Base-by-base conservation (phyloP, 352 stramenopile genomes). In the Phytophthora syringae region DNA sequence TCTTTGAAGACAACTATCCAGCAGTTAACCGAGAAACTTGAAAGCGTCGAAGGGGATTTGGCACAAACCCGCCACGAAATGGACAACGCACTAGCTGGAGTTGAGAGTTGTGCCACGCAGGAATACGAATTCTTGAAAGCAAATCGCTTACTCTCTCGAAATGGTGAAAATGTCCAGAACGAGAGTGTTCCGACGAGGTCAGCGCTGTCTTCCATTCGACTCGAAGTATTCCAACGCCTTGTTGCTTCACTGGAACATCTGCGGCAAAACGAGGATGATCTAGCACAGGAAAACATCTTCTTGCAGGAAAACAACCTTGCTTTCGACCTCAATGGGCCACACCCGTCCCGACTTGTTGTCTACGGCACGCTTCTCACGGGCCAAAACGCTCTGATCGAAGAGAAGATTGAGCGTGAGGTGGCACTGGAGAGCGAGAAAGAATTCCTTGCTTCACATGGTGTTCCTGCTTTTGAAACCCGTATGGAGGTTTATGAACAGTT, bases 321-420 rank as follows among this genome's bases (percentile, higher is more conserved):
- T 4, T 67, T 71, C 5, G 22, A 53, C 7, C 9, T 48, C 9
- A 43, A 51, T 7, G 47, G 62, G 3, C 43, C 58, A 24, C 47
- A 67, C 16, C 42, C 51, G 20, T 82, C 80, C 1, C 74, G 82
- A 1, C n/a, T 80, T 28, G 47, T 20, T 1, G 64, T 87, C 4
- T 88, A 83, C 25, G 49, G 72, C 42, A 76, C 64, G 30, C 77
- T 91, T 21, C 57, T 91, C 2, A 63, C 72, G 4, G 67, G 66
- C 0, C 82, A 87, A 30, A 76, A 74, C 40, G 56, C 65, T 9
- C 52, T 89, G 28, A 84, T 87, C 6, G 82, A 91, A 13, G 82
- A 89, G 45, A 86, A 85, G 48, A 72, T 88, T 66, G 64, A 86
- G 61, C 68, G 79, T 0, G 77, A 91, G 34, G 44, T 86, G 7